Percentiles rank a stretch among this genome's conserved stretches.
These are phyloP conservation scores for Cadophora malorum DNA, from an alignment of 2,329 filamentous ascomycete genomes.

Conservation along the genomic window DNA sequence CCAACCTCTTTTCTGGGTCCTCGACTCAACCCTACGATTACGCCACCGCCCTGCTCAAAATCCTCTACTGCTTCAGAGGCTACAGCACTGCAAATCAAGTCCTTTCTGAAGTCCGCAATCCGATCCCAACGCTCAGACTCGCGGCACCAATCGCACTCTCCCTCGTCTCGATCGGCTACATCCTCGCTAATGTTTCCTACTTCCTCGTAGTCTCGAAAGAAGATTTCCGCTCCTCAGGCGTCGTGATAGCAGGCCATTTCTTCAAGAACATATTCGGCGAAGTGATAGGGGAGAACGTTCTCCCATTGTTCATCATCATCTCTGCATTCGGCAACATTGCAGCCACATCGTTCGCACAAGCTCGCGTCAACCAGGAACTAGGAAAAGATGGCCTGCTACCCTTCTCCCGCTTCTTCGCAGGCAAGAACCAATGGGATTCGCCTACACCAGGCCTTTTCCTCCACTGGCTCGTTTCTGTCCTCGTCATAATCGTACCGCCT, in stretches of 20 bases:
- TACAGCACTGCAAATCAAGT: constrained; percentile 63
- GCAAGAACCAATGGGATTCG: constrained; percentile 27
- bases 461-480: constrained; percentile 65
- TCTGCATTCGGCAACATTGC: constrained; percentile 57
- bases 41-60: constrained; percentile 60
- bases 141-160: constrained; percentile 61
- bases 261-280: constrained; percentile 61
- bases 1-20: constrained; percentile 49
- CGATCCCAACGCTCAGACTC: constrained; percentile 62
- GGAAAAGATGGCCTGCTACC: constrained; percentile 55
- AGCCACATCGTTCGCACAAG: constrained; percentile 55
- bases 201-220: constrained; percentile 63
- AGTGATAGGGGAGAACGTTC: constrained; percentile 49
- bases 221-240: constrained; percentile 59
- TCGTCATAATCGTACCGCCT: constrained; percentile 59
- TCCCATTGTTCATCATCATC: constrained; percentile 54
- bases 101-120: constrained; percentile 61
- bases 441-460: constrained; percentile 54
- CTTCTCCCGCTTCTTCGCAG: constrained; percentile 47
- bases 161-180: constrained; percentile 61
- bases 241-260: constrained; percentile 57
- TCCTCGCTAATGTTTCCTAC: constrained; percentile 64
- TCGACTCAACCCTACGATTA: constrained; percentile 52
- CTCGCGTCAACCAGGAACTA: constrained; percentile 55
- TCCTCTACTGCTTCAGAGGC: constrained; percentile 61